A percentile compares a stretch with the other conserved stretches of the same genome.
Evolutionary conservation across 495 filamentous ascomycete species (phyloP).

Genomic region (Friedmanniomyces endolithicus): DNA sequence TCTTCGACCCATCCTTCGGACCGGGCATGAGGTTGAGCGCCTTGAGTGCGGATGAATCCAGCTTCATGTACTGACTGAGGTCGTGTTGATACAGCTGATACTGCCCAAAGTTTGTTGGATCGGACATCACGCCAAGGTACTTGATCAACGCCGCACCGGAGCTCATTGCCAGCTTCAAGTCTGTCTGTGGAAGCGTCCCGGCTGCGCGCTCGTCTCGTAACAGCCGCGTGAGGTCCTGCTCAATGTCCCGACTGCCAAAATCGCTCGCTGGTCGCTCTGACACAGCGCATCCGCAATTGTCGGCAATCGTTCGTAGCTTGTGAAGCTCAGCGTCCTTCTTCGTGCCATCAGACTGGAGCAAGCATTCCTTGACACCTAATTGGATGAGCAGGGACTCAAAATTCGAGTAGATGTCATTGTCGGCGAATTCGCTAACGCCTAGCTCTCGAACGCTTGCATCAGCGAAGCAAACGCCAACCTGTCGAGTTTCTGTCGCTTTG

Average conservation of each 20-base stretch:
- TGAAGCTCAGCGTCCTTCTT: constrained; percentile 78
- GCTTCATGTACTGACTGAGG: constrained; percentile 94
- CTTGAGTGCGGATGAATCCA: constrained; percentile 86
- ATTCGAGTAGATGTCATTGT: constrained; percentile 97
- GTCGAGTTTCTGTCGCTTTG: constrained; percentile 71
- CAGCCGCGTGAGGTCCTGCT: constrained; percentile 81
- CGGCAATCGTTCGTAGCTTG: constrained; percentile 78
- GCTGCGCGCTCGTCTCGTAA: constrained; percentile 73
- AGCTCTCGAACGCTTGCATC: constrained; percentile 94
- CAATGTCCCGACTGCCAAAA: constrained; percentile 85
- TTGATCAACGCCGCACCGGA: constrained; percentile 88
- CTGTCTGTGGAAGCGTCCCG: constrained; percentile 72
- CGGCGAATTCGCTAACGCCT: constrained; percentile 91
- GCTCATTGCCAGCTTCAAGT: constrained; percentile 93
- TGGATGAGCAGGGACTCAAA: constrained; percentile 95
- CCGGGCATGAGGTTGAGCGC: constrained; percentile 97
- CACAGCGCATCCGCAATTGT: constrained; percentile 80
- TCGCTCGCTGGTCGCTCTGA: constrained; percentile 64
- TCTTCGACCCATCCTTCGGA: constrained; percentile 84
- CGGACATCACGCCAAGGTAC: constrained; percentile 82
- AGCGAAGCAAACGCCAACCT: constrained; percentile 91
- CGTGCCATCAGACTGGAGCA: constrained; percentile 62
- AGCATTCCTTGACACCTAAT: constrained; percentile 85
- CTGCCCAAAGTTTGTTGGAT: constrained; percentile 88
- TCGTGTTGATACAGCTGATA: constrained; percentile 97